These are phyloP conservation scores for Clonostachys rosea DNA, from an alignment of 2,329 filamentous ascomycete genomes.

Conservation along the genomic window DNA sequence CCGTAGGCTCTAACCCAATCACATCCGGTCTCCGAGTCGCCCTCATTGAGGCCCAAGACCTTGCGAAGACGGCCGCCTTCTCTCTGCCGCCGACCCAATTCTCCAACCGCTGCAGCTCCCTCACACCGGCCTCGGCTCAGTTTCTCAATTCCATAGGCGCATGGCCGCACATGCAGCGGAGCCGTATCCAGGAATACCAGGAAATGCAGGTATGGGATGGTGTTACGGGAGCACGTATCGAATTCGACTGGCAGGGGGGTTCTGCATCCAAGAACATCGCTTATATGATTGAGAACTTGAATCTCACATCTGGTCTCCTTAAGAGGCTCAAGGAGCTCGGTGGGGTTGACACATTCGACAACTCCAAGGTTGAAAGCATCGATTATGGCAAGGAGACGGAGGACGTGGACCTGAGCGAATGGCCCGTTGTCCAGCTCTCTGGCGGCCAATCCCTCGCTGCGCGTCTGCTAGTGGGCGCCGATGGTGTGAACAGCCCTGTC, in stretches of 20 bases:
- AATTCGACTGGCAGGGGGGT: slow-evolving; percentile 69
- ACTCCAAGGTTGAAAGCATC: slow-evolving; percentile 76
- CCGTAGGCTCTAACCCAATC: slow-evolving; percentile 66
- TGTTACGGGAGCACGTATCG: slow-evolving; percentile 78
- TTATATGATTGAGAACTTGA: slow-evolving; percentile 95
- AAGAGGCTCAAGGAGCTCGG: slow-evolving; percentile 66
- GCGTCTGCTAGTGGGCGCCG: slow-evolving; percentile 83
- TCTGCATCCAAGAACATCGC: slow-evolving; percentile 62
- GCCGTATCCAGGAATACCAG: slow-evolving; percentile 80
- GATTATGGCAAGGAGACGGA: slow-evolving; percentile 65
- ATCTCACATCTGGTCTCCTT: slow-evolving; percentile 76
- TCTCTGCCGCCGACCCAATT: slow-evolving; percentile 64
- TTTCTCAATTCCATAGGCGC: slow-evolving; percentile 82
- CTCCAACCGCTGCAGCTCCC: slow-evolving; percentile 92
- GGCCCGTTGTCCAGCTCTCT: slow-evolving; percentile 78
- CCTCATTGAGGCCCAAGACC: slow-evolving; percentile 84
- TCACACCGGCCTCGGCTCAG: slow-evolving; percentile 82
- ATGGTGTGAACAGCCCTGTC: slow-evolving; percentile 92
- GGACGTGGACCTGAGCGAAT: slow-evolving; percentile 72
- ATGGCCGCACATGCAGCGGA: slow-evolving; percentile 70
- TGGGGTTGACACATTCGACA: slow-evolving; percentile 67
- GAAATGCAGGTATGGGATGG: slow-evolving; percentile 99
- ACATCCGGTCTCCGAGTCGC: slow-evolving; percentile 79
- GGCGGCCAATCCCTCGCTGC: slow-evolving; percentile 67
- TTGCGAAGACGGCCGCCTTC: slow-evolving; percentile 64